Evolutionary conservation across 805 yeast species (phyloP).

Genomic region (Candida quercuum): DNA sequence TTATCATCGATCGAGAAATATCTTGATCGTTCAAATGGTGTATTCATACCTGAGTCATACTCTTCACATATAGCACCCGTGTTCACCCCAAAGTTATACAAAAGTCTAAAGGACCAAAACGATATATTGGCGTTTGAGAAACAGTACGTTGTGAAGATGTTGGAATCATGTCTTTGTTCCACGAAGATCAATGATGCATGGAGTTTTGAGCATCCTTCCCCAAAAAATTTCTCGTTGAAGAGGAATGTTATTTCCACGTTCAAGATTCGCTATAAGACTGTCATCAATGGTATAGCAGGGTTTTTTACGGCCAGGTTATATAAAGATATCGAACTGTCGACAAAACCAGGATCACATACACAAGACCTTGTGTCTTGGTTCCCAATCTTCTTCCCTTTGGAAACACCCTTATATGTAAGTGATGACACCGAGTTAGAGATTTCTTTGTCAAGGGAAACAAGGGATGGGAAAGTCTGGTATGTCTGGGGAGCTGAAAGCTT

Average conservation of each 20-base stretch:
- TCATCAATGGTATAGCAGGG: constrained; percentile 72
- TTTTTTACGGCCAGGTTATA: constrained; percentile 69
- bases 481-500: constrained; percentile 59
- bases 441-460: constrained; percentile 42
- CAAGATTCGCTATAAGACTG: constrained; percentile 42
- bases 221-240: constrained; percentile 49
- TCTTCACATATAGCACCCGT: constrained; percentile 63
- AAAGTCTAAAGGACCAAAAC: constrained; percentile 22
- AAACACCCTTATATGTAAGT: constrained; percentile 43
- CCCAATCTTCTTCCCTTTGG: constrained; percentile 60
- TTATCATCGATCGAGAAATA: constrained; percentile 39
- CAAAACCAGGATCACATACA: constrained; percentile 39
- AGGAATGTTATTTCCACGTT: constrained; percentile 31
- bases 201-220: constrained; percentile 53
- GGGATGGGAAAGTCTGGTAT: constrained; percentile 50
- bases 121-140: constrained; percentile 34
- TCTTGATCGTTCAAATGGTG: constrained; percentile 35
- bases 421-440: constrained; percentile 53
- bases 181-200: constrained; percentile 49
- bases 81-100: constrained; percentile 48
- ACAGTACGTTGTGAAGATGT: constrained; percentile 41
- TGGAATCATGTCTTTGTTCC: constrained; percentile 39
- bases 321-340: constrained; percentile 45
- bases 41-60: constrained; percentile 59
- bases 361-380: constrained; percentile 58